phyloP scores from a whole-genome alignment of 768 basidiomycete genomes.

The Mycena metata region DNA sequence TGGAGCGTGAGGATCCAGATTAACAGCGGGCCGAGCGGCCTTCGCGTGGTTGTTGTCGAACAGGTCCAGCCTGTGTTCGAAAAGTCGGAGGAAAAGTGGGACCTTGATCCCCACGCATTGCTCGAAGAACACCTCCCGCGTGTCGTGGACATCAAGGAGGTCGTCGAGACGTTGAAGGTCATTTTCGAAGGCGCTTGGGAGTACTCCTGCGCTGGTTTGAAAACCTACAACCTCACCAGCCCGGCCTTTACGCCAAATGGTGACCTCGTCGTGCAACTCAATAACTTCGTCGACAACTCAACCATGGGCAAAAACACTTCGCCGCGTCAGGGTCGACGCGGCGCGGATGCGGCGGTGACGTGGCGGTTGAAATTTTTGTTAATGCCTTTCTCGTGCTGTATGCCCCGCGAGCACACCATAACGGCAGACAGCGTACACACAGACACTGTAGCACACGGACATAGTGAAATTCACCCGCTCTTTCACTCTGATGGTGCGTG shows the following conservation, averaged over 20 bases:
- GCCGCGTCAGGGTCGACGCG: too few species aligned
- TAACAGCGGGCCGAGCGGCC: slow-evolving; percentile 14
- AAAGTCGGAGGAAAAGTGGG: slow-evolving; percentile 25
- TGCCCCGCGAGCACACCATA: too few species aligned
- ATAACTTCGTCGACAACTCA: background rate
- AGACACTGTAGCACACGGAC: slow-evolving; percentile 4
- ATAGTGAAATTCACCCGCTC: background rate
- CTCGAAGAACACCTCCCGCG: slow-evolving; percentile 26
- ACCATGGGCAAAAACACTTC: too few species aligned
- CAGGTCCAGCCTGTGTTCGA: slow-evolving; percentile 24
- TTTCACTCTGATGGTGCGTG: background rate
- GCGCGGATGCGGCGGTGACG: too few species aligned
- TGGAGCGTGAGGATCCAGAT: slow-evolving; percentile 23
- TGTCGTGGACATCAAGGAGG: slow-evolving; percentile 26
- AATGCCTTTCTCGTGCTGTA: too few species aligned
- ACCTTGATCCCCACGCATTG: slow-evolving; percentile 23
- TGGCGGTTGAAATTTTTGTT: too few species aligned
- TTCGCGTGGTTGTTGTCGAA: slow-evolving; percentile 20
- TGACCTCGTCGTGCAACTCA: slow-evolving; percentile 33
- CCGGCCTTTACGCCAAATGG: slow-evolving; percentile 34
- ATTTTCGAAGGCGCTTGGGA: slow-evolving; percentile 30
- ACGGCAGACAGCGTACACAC: too few species aligned
- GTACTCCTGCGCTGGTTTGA: slow-evolving; percentile 16
- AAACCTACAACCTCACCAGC: slow-evolving; percentile 22
- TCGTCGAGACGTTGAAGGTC: slow-evolving; percentile 19